Evolutionary conservation across 1,284 basidiomycete species (phyloP).

Genomic region (Farysia itapuensis): DNA sequence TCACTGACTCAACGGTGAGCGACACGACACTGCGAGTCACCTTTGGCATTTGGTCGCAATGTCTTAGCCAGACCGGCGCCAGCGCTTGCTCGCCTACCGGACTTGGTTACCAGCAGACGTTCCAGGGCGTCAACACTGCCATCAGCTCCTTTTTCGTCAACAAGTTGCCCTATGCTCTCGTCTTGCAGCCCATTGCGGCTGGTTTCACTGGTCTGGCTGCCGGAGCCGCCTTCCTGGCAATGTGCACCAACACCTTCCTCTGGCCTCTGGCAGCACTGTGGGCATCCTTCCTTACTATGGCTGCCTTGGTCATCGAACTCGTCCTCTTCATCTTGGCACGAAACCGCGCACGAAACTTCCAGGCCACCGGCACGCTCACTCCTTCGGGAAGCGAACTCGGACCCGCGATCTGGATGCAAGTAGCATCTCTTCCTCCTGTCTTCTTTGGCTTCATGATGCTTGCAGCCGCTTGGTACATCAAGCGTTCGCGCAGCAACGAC

Average conservation of each 20-base stretch:
- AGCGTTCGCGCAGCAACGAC: constrained; percentile 23
- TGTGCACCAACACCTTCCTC: constrained; percentile 46
- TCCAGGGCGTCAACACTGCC: constrained; percentile 12
- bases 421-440: constrained; percentile 43
- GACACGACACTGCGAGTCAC: constrained; percentile 6
- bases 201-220: constrained; percentile 48
- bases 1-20: constrained; percentile 6
- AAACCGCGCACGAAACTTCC: constrained; percentile 15
- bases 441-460: constrained; percentile 45
- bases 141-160: constrained; percentile 27
- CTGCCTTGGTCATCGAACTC: constrained; percentile 40
- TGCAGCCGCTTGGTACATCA: constrained; percentile 31
- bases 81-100: constrained; percentile 25
- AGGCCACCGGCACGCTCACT: constrained; percentile 6
- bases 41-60: constrained; percentile 46
- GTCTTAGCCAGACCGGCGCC: constrained; percentile 7
- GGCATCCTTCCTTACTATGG: constrained; percentile 41
- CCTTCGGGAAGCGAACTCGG: constrained; percentile 19
- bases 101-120: constrained; percentile 33
- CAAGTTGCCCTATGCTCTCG: constrained; percentile 44
- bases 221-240: constrained; percentile 40
- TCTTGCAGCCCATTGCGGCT: constrained; percentile 47
- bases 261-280: constrained; percentile 44
- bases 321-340: constrained; percentile 43
- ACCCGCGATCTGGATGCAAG: constrained; percentile 50